phyloP scores from a whole-genome alignment of 2,329 filamentous ascomycete genomes.

The Neoscytalidium dimidiatum region DNA sequence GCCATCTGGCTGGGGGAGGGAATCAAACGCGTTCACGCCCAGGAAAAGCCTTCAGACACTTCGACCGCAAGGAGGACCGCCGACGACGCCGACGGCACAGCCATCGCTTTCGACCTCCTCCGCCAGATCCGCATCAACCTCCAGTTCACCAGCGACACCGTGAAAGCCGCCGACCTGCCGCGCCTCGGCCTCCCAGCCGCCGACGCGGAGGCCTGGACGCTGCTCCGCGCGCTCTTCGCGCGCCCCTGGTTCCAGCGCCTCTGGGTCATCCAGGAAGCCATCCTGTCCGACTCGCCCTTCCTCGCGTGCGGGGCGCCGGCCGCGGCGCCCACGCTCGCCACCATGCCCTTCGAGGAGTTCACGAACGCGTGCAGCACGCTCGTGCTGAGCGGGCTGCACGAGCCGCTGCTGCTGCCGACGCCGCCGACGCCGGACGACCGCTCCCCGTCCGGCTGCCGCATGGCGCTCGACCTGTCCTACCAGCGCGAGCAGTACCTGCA shows the following conservation, averaged over 20 bases:
- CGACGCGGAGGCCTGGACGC: conserved; percentile 23
- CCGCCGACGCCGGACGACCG: background rate
- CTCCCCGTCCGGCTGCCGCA: background rate
- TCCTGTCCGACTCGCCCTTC: conserved; percentile 26
- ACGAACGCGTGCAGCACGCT: conserved; percentile 22
- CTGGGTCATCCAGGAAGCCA: conserved; percentile 31
- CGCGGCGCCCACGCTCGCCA: background rate
- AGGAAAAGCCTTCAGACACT: background rate
- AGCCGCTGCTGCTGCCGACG: background rate
- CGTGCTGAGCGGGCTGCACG: conserved; percentile 12
- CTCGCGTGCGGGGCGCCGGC: too few relatives aligned
- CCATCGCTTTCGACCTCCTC: conserved; percentile 26
- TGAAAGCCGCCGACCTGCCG: conserved; percentile 25
- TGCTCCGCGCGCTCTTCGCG: conserved; percentile 24
- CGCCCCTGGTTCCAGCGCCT: conserved; percentile 28
- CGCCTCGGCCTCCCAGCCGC: conserved; percentile 24
- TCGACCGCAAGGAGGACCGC: conserved; percentile 22
- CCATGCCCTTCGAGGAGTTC: conserved; percentile 27
- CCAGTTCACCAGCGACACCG: conserved; percentile 23
- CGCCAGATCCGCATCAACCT: conserved; percentile 21
- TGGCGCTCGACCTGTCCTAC: conserved; percentile 22
- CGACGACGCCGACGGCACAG: conserved; percentile 22
- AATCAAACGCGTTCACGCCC: too few relatives aligned
- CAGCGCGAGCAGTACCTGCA: conserved; percentile 20
- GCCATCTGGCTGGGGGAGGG: conserved; percentile 23